These are phyloP conservation scores for Mrakia gelida DNA, from an alignment of 768 basidiomycete genomes.

Conservation along the genomic window DNA sequence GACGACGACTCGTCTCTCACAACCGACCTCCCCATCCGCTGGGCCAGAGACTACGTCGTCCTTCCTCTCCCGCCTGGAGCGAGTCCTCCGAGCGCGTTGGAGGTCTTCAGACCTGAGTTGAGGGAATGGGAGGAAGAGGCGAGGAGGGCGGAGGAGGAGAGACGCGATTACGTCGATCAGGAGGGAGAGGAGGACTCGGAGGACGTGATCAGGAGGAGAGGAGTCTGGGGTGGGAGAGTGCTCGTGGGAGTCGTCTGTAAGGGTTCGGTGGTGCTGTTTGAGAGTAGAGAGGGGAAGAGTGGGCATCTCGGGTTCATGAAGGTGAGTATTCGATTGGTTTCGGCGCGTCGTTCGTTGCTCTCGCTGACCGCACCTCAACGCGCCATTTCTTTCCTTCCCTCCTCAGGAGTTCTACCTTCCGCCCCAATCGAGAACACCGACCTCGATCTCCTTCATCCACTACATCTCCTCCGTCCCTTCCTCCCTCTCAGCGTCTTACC, in stretches of 20 bases:
- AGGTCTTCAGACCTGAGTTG: background rate
- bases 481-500: background rate
- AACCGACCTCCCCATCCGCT: background rate
- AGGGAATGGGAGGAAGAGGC: background rate
- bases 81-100: background rate
- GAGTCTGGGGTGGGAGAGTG: background rate
- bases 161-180: background rate
- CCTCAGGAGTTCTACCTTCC: slow-evolving; percentile 6
- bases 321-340: background rate
- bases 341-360: background rate
- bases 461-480: background rate
- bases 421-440: background rate
- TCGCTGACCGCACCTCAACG: no score
- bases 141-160: background rate
- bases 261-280: background rate
- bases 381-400: background rate
- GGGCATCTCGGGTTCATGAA: slow-evolving; percentile 1
- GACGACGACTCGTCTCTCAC: background rate
- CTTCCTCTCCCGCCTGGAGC: slow-evolving; percentile 3
- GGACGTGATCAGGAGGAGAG: background rate
- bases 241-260: background rate
- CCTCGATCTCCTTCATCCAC: slow-evolving; percentile 11
- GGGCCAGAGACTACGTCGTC: slow-evolving; percentile 12
- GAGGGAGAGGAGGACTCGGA: background rate
- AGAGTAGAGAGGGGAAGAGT: slow-evolving; percentile 1